Evolutionary conservation across 139 green algal genomes (phyloP).

Genomic region (Chlamydomonas asymmetrica): DNA sequence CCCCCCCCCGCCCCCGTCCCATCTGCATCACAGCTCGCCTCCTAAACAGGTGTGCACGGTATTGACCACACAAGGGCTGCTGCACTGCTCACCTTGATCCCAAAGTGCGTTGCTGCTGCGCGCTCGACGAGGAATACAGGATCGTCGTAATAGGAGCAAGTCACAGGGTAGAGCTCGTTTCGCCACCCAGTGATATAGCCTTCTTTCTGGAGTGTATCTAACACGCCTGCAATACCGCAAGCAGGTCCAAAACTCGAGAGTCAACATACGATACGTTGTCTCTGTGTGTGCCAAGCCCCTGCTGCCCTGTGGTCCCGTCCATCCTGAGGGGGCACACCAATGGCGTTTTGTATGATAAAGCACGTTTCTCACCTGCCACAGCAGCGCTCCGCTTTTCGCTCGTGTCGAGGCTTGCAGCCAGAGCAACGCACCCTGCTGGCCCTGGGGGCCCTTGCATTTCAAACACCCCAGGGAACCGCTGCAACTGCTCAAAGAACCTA

Average conservation of each 20-base stretch:
- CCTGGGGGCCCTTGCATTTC: background rate
- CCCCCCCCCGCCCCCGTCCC: no score
- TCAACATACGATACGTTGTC: background rate
- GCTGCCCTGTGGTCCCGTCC: no score
- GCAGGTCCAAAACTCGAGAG: no score
- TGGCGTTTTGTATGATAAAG: background rate
- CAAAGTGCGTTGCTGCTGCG: slow-evolving; percentile 83
- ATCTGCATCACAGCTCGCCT: background rate
- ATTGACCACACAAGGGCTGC: background rate
- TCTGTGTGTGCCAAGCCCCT: background rate
- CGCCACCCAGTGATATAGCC: slow-evolving; percentile 86
- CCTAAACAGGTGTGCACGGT: background rate
- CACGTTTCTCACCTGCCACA: slow-evolving; percentile 36
- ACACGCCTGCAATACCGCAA: slow-evolving; percentile 19
- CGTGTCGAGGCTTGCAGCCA: slow-evolving; percentile 22
- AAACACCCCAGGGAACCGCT: slow-evolving; percentile 48
- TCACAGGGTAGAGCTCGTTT: slow-evolving; percentile 92
- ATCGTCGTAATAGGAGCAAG: slow-evolving; percentile 53
- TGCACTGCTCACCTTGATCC: slow-evolving; percentile 65
- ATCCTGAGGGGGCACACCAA: background rate
- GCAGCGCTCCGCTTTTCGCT: slow-evolving; percentile 50
- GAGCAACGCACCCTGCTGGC: slow-evolving; percentile 5
- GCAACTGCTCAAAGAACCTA: slow-evolving; percentile 58
- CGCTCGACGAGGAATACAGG: slow-evolving; percentile 85
- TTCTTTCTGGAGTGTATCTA: slow-evolving; percentile 45